Conservation (phyloP, 345 rosid genomes). For the Syzygium aromaticum region DNA sequence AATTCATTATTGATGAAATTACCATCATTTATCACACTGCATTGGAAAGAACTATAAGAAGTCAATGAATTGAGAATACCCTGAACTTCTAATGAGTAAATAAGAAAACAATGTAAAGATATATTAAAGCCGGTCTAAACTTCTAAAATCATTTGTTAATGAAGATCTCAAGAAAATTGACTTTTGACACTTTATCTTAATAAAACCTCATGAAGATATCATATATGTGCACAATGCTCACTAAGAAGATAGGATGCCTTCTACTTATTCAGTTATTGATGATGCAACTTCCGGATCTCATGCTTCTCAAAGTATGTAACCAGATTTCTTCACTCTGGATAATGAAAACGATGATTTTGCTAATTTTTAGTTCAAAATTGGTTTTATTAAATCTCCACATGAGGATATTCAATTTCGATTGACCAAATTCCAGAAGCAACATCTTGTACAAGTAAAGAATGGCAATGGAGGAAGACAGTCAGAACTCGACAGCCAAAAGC, state of each 20-base stretch:
- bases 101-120: not conserved
- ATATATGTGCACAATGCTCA: not conserved
- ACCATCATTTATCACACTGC: conserved; percentile 76
- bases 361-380: not conserved
- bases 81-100: not conserved
- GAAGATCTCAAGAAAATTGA: not conserved
- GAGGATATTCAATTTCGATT: not conserved
- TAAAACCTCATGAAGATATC: not conserved
- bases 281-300: not conserved
- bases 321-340: not conserved
- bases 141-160: not conserved
- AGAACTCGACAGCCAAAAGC: not conserved
- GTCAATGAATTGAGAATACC: not conserved
- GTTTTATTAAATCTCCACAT: not conserved
- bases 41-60: not conserved
- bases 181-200: not conserved
- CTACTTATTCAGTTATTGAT: not conserved
- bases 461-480: not conserved
- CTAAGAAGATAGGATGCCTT: not conserved
- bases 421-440: not conserved
- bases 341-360: not conserved
- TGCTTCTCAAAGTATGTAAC: not conserved
- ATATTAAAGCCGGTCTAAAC: not conserved
- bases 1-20: conserved; percentile 82
- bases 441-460: not conserved